phyloP scores from a whole-genome alignment of 2,329 filamentous ascomycete species.

The Xylaria multiplex region DNA sequence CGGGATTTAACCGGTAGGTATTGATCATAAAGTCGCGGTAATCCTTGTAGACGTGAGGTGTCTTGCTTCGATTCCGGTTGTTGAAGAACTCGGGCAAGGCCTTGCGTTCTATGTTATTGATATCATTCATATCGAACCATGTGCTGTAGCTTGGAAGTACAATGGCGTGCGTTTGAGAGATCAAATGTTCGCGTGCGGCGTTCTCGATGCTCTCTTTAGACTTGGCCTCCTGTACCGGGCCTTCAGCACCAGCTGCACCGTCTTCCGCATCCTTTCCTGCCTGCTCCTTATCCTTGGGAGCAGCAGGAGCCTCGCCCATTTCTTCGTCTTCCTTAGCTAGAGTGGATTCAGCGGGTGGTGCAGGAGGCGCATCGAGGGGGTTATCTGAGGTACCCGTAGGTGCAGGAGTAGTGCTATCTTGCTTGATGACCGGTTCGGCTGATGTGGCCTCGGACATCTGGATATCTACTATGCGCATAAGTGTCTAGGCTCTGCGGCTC shows the following conservation, averaged over 20 bases:
- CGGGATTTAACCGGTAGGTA: conserved; percentile 94
- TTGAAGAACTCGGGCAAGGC: conserved; percentile 99
- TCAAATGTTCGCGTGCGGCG: conserved; percentile 88
- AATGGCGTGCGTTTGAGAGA: conserved; percentile 93
- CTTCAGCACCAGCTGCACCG: conserved; percentile 56
- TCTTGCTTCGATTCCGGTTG: conserved; percentile 97
- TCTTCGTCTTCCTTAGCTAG: conserved; percentile 77
- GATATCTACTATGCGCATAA: conserved; percentile 61
- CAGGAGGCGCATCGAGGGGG: conserved; percentile 74
- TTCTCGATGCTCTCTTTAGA: conserved; percentile 85
- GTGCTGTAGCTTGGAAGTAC: conserved; percentile 97
- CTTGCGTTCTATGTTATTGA: conserved; percentile 93
- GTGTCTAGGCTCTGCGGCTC: conserved; percentile 17
- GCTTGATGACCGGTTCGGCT: conserved; percentile 64
- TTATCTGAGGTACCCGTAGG: conserved; percentile 67
- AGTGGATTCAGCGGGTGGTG: conserved; percentile 69
- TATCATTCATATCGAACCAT: conserved; percentile 97
- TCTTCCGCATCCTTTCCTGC: conserved; percentile 57
- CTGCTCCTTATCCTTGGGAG: conserved; percentile 60
- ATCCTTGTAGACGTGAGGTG: conserved; percentile 95
- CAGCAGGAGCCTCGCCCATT: conserved; percentile 74
- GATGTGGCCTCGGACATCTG: conserved; percentile 67
- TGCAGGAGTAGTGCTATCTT: conserved; percentile 69
- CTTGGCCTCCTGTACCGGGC: conserved; percentile 67
- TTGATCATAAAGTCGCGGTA: conserved; percentile 99